These are phyloP conservation scores for Aspergillus indologenus DNA, from an alignment of 495 filamentous ascomycete genomes.

Conservation along the genomic window DNA sequence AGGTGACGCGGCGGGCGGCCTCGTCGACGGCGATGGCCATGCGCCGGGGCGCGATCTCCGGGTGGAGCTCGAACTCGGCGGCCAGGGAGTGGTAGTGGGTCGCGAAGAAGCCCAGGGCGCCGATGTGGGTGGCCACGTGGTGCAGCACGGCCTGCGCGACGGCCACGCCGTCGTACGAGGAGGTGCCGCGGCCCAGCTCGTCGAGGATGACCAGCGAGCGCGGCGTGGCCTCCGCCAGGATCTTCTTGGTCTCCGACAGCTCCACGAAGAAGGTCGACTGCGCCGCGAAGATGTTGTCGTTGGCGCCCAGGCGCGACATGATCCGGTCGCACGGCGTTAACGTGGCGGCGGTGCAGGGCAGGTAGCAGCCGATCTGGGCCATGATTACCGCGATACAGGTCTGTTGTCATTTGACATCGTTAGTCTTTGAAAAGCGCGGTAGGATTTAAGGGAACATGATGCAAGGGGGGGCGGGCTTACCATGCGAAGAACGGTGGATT, in stretches of 20 bases:
- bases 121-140: slow-evolving; percentile 89
- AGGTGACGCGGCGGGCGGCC: slow-evolving; percentile 75
- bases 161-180: slow-evolving; percentile 91
- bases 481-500: slow-evolving; percentile 98
- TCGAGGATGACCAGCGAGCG: slow-evolving; percentile 96
- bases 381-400: slow-evolving; percentile 96
- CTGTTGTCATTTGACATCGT: slow-evolving; percentile 31
- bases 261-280: slow-evolving; percentile 99
- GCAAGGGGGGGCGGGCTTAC: slow-evolving; percentile 42
- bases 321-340: slow-evolving; percentile 93
- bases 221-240: slow-evolving; percentile 89
- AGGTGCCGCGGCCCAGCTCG: slow-evolving; percentile 92
- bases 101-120: slow-evolving; percentile 94
- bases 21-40: slow-evolving; percentile 97
- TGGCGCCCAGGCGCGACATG: slow-evolving; percentile 97
- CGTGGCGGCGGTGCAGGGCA: slow-evolving; percentile 78
- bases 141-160: slow-evolving; percentile 96
- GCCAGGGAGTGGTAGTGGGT: slow-evolving; percentile 97
- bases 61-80: slow-evolving; percentile 81
- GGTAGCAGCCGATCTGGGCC: slow-evolving; percentile 95
- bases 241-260: slow-evolving; percentile 96
- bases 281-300: slow-evolving; percentile 98
- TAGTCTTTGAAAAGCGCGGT: not conserved
- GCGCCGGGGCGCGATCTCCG: slow-evolving; percentile 77
- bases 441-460: no score